Evolutionary conservation across 2,329 filamentous ascomycete genomes (phyloP).

Genomic region (Ophiocordyceps sinensis): DNA sequence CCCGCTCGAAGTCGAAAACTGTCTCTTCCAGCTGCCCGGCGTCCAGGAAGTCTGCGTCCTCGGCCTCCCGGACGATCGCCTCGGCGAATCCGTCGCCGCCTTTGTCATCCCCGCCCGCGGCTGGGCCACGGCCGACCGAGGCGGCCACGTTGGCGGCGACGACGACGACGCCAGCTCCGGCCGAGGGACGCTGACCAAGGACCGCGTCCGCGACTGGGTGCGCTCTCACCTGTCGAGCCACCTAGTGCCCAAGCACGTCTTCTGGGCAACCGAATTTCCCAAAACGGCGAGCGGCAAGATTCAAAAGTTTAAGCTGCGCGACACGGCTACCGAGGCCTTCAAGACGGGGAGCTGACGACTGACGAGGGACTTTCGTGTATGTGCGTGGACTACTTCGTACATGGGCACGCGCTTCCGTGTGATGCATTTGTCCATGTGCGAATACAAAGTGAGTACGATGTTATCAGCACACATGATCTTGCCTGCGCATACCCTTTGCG

Average conservation of each 20-base stretch:
- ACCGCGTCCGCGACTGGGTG: slow-evolving; percentile 60
- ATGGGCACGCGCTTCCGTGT: no score
- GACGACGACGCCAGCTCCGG: slow-evolving; percentile 2
- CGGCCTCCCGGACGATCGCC: slow-evolving; percentile 65
- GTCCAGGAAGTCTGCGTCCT: slow-evolving; percentile 71
- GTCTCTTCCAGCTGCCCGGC: slow-evolving; percentile 55
- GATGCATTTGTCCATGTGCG: no score
- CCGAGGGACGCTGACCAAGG: slow-evolving; percentile 28
- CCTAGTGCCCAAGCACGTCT: slow-evolving; percentile 80
- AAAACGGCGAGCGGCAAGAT: slow-evolving; percentile 97
- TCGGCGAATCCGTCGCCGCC: slow-evolving; percentile 77
- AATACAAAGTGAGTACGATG: no score
- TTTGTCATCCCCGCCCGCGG: slow-evolving; percentile 47
- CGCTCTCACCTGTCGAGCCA: slow-evolving; percentile 51
- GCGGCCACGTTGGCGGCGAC: background rate
- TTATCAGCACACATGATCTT: no score
- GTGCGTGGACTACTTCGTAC: no score
- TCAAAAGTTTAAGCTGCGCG: slow-evolving; percentile 77
- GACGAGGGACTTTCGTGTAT: no score
- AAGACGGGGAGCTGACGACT: background rate
- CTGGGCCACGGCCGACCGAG: background rate
- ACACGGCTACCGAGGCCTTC: slow-evolving; percentile 36
- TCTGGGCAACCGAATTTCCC: slow-evolving; percentile 72
- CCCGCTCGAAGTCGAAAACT: slow-evolving; percentile 85
- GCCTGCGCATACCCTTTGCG: no score